Percentiles rank a stretch among this genome's conserved stretches.
Conservation (phyloP, 768 basidiomycete species). For the Suillus placidus region DNA sequence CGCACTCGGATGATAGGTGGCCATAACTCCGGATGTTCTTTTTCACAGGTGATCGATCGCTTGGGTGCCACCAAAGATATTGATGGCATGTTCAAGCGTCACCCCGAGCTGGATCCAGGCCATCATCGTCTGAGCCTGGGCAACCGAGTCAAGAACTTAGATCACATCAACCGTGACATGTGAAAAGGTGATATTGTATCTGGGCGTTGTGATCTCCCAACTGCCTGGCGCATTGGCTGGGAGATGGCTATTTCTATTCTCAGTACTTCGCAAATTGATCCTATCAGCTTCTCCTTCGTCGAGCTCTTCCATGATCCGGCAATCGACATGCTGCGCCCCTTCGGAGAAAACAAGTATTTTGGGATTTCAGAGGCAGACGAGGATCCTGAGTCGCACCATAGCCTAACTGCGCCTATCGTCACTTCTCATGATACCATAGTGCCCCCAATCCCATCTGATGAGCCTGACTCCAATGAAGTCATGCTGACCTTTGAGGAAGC, state of each 20-base stretch:
- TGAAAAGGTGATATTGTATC: conserved; percentile 3
- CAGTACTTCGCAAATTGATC: background rate
- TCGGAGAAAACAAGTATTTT: background rate
- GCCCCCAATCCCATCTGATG: background rate
- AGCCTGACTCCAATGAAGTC: background rate
- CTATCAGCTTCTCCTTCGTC: background rate
- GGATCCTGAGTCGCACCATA: background rate
- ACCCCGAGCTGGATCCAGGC: conserved; percentile 28
- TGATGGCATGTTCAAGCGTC: conserved; percentile 20
- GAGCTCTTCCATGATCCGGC: background rate
- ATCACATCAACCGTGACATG: conserved; percentile 12
- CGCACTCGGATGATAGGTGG: background rate
- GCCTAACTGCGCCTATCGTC: background rate
- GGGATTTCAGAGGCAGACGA: conserved; percentile 1
- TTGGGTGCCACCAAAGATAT: conserved; percentile 17
- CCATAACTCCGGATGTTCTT: conserved; percentile 21
- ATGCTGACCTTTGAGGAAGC: background rate
- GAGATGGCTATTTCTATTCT: background rate
- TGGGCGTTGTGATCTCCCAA: background rate
- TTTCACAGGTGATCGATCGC: background rate
- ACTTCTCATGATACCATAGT: background rate
- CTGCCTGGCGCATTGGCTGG: background rate
- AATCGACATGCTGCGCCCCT: background rate
- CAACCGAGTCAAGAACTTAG: conserved; percentile 20
- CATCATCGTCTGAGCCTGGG: conserved; percentile 21